Evolutionary conservation across 108 stramenopile species (phyloP).

Genomic region (Discostella pseudostelligera): DNA sequence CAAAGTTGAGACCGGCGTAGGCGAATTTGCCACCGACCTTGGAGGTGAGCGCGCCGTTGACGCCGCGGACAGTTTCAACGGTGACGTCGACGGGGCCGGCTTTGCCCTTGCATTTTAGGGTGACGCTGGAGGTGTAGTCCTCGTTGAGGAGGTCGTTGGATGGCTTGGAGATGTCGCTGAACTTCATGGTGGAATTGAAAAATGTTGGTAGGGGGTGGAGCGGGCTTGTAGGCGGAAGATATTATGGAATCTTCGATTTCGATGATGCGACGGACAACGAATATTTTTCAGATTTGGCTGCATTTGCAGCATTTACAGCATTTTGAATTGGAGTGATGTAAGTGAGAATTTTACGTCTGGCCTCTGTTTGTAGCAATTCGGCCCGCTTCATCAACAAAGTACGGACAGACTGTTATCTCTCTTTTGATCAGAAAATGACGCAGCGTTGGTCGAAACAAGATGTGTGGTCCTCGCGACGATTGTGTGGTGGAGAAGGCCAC

Average conservation of each 20-base stretch:
- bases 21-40: constrained; percentile 87
- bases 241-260: background rate
- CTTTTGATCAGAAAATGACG: too few species aligned
- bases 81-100: constrained; percentile 88
- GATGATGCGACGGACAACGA: too few species aligned
- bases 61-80: constrained; percentile 82
- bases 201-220: background rate
- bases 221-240: background rate
- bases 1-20: constrained; percentile 88
- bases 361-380: too few species aligned
- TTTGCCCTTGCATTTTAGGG: constrained; percentile 83
- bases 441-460: too few species aligned
- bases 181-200: constrained; percentile 81
- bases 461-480: too few species aligned
- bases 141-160: constrained; percentile 84
- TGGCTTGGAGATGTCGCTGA: constrained; percentile 82
- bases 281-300: too few species aligned
- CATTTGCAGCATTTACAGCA: too few species aligned
- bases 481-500: too few species aligned
- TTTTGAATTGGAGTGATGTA: too few species aligned
- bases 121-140: constrained; percentile 82
- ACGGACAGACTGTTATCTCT: too few species aligned
- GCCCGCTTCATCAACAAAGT: too few species aligned
- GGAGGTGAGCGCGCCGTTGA: constrained; percentile 71
- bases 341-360: too few species aligned